Base-by-base conservation (phyloP, 495 filamentous ascomycete genomes). In the Talaromyces wortmannii region DNA sequence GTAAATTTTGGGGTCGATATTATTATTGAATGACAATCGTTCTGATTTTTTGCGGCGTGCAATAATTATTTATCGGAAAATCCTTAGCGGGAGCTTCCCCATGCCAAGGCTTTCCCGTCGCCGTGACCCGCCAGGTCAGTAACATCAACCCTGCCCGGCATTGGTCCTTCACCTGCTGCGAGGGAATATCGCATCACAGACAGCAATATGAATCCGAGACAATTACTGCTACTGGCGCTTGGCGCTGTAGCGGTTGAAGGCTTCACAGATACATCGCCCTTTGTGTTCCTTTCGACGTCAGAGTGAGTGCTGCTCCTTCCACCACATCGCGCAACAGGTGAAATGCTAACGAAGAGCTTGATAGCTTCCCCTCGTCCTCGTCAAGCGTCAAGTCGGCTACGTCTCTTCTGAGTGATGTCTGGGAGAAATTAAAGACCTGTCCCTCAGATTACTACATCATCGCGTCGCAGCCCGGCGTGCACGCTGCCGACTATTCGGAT, bases 241-340 rank as follows among this genome's bases (percentile, higher is more conserved):
- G 78, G 76, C 63, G 75, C 78, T 67, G 73, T 77, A 55, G 69
- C 78, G 11, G 83, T 75, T 50, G 76, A 81, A 40, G 91, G 91
- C 13, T 92, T 95, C 70, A 82, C 79, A 48, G 86, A 96, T 62
- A 88, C 91, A 0, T 91, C 90, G 45, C 92, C 92, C 13, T 94
- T 95, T 65, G 79, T 96, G 69, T 71, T 96, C 29, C 84, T 91
- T 63, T 95, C 91, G 23, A 87, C 82, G 36, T 82, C 87, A 50
- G 75, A 84, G 90, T 96, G 81, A 43, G 86, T n/a, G 17, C 72
- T 57, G 54, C 60, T 53, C 52, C 16, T 23, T 13, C 12, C 4
- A 13, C 45, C 12, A 52, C 23, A 49, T 13, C 45, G 16, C 31
- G 16, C 10, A 1, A 23, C 15, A 13, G 45, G 12, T 13, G 7